These are phyloP conservation scores for Irpex sp. DNA, from an alignment of 1,284 basidiomycete genomes.

Conservation along the genomic window DNA sequence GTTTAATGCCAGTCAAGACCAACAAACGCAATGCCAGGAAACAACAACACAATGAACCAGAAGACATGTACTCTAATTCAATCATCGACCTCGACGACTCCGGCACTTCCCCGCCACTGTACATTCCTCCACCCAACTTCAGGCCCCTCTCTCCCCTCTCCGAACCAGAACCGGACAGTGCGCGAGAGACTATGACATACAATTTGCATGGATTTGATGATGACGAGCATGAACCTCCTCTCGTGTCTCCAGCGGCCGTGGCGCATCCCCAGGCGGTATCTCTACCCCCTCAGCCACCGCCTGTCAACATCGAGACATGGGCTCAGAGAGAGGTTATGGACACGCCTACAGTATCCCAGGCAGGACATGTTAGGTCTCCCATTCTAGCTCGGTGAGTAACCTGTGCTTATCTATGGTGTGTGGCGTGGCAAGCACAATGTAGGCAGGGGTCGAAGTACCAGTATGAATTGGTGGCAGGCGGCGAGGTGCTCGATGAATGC, in stretches of 20 bases:
- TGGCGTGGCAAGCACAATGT: not conserved
- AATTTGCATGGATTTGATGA: not conserved
- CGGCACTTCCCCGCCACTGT: not conserved
- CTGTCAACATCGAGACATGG: not conserved
- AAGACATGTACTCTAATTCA: constrained; percentile 12
- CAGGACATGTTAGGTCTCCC: constrained; percentile 25
- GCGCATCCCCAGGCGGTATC: not conserved
- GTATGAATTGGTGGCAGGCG: not conserved
- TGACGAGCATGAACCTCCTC: not conserved
- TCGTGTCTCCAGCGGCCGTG: not conserved
- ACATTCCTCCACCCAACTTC: not conserved
- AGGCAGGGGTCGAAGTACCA: not conserved
- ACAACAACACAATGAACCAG: constrained; percentile 13
- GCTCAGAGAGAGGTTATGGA: not conserved
- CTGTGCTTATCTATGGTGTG: not conserved
- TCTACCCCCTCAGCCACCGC: not conserved
- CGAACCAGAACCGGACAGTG: constrained; percentile 9
- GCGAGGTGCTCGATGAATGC: not conserved
- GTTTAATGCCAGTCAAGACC: constrained; percentile 28
- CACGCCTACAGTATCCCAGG: not conserved
- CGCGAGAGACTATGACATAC: constrained; percentile 4
- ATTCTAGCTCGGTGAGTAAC: constrained; percentile 25
- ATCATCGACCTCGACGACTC: constrained; percentile 12
- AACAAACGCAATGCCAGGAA: constrained; percentile 25
- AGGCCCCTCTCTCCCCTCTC: constrained; percentile 11